Conservation (phyloP, 441 rosid genomes). For the Pelargonium fulgidum region DNA sequence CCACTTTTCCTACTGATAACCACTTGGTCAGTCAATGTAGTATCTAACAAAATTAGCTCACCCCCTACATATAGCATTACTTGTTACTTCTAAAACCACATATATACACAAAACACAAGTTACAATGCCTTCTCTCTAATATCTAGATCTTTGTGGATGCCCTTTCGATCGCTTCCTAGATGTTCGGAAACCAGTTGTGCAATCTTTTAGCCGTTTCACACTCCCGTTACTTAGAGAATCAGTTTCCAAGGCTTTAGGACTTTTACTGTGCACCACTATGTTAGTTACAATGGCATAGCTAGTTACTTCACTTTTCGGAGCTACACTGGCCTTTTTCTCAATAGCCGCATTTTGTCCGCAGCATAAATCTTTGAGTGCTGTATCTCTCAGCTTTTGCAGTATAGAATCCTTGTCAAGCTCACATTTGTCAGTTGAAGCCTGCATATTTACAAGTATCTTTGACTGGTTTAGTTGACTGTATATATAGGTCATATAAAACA, state of each 20-base stretch:
- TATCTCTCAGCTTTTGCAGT: constrained; percentile 43
- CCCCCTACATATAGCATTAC: neutral
- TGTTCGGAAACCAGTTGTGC: constrained; percentile 26
- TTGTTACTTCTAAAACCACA: neutral
- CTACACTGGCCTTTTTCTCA: constrained; percentile 35
- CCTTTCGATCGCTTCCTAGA: constrained; percentile 53
- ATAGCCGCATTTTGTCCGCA: constrained; percentile 53
- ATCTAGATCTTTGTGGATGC: constrained; percentile 42
- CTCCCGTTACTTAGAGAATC: constrained; percentile 39
- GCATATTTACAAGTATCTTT: constrained; percentile 13
- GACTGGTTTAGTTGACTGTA: neutral
- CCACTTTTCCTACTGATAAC: too few species aligned
- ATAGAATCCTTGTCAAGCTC: constrained; percentile 37
- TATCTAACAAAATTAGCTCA: neutral
- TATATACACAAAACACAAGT: constrained; percentile 20
- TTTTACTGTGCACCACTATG: constrained; percentile 21
- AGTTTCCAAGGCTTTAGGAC: constrained; percentile 34
- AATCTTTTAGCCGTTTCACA: constrained; percentile 41
- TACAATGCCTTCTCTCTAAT: constrained; percentile 17
- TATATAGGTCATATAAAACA: neutral
- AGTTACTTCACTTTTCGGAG: constrained; percentile 49
- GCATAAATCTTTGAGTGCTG: constrained; percentile 39
- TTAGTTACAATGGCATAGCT: constrained; percentile 61
- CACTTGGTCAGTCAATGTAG: neutral
- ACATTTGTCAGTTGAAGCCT: constrained; percentile 39